Conservation (phyloP, 1,139 yeast genomes). For the Pichia sp. region DNA sequence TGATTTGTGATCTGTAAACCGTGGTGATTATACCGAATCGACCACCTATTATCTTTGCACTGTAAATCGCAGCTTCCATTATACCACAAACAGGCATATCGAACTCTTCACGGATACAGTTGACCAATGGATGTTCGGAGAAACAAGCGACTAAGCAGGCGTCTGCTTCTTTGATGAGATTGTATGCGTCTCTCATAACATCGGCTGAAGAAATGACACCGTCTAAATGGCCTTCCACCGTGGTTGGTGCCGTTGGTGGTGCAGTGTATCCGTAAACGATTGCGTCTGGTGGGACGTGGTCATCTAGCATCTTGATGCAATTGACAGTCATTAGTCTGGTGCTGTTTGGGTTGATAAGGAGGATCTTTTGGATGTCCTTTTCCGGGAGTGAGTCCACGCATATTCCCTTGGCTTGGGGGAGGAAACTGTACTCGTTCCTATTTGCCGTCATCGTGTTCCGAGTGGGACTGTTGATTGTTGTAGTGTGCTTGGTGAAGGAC, state of each 20-base stretch:
- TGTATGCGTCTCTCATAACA: constrained; percentile 30
- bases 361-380: constrained; percentile 17
- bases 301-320: constrained; percentile 30
- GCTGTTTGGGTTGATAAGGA: constrained; percentile 32
- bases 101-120: constrained; percentile 33
- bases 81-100: constrained; percentile 33
- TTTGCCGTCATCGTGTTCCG: background rate
- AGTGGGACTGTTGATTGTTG: too few relatives aligned
- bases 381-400: constrained; percentile 4
- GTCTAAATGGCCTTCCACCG: constrained; percentile 33
- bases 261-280: constrained; percentile 32
- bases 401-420: constrained; percentile 11
- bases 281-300: constrained; percentile 29
- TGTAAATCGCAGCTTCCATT: constrained; percentile 30
- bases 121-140: constrained; percentile 33
- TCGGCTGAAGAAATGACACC: constrained; percentile 33
- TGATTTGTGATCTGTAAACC: constrained; percentile 28
- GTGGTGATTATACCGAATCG: constrained; percentile 29
- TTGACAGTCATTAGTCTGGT: constrained; percentile 30
- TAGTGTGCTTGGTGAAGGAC: too few relatives aligned
- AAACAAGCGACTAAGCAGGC: constrained; percentile 34
- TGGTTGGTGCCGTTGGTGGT: constrained; percentile 26
- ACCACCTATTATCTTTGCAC: constrained; percentile 24
- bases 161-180: constrained; percentile 27
- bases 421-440: background rate